Evolutionary conservation across 2,329 filamentous ascomycete species (phyloP).

Genomic region (Diaporthe citriasiana): DNA sequence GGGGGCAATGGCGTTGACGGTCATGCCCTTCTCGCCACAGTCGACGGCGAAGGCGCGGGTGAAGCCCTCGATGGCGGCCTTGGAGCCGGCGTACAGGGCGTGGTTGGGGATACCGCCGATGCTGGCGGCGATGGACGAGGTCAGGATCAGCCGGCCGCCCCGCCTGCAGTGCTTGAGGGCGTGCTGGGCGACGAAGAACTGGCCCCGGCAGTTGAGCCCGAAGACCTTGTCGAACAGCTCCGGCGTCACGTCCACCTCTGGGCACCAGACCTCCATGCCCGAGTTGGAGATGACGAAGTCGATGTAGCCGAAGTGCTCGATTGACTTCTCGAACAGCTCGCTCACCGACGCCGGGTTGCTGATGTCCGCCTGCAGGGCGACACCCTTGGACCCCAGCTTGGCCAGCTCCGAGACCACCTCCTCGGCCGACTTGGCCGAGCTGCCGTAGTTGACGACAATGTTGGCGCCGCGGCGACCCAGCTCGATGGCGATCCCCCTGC

Average conservation of each 20-base stretch:
- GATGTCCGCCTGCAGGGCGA: slow-evolving; percentile 76
- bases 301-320: slow-evolving; percentile 76
- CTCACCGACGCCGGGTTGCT: slow-evolving; percentile 71
- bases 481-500: slow-evolving; percentile 75
- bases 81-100: slow-evolving; percentile 78
- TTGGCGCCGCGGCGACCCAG: slow-evolving; percentile 75
- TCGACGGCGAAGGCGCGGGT: slow-evolving; percentile 80
- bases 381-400: slow-evolving; percentile 68
- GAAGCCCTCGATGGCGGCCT: slow-evolving; percentile 81
- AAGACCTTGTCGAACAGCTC: slow-evolving; percentile 81
- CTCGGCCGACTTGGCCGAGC: slow-evolving; percentile 68
- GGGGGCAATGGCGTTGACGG: slow-evolving; percentile 80
- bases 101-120: slow-evolving; percentile 78
- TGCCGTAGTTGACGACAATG: slow-evolving; percentile 77
- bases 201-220: slow-evolving; percentile 77
- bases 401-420: slow-evolving; percentile 68
- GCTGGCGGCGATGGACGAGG: slow-evolving; percentile 77
- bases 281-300: slow-evolving; percentile 82
- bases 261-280: slow-evolving; percentile 79
- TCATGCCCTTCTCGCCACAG: slow-evolving; percentile 76
- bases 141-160: slow-evolving; percentile 80
- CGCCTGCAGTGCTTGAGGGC: slow-evolving; percentile 78
- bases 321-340: slow-evolving; percentile 74
- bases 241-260: slow-evolving; percentile 77
- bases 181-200: slow-evolving; percentile 85